A percentile compares a stretch with the other conserved stretches of the same genome.
phyloP scores from a whole-genome alignment of 345 rosid species.

The Eucalyptus pauciflora region DNA sequence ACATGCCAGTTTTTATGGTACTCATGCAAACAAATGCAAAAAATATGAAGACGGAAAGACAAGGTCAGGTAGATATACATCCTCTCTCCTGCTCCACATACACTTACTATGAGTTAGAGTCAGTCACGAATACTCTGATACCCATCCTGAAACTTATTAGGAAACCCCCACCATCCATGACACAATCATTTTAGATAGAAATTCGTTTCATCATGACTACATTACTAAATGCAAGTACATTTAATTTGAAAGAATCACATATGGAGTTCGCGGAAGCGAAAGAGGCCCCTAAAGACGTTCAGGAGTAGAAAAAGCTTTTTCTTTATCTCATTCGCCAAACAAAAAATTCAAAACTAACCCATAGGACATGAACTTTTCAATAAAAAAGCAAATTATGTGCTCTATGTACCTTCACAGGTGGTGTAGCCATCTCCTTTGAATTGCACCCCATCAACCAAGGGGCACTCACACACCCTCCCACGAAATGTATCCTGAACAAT shows the following conservation, averaged over 20 bases:
- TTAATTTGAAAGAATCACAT: background rate
- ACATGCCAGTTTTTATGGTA: background rate
- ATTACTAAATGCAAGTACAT: background rate
- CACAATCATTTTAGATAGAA: background rate
- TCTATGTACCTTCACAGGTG: slow-evolving; percentile 66
- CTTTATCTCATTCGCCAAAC: background rate
- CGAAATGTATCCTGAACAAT: slow-evolving; percentile 83
- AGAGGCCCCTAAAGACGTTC: background rate
- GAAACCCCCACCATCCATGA: background rate
- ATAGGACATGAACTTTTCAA: background rate
- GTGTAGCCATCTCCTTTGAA: slow-evolving; percentile 97
- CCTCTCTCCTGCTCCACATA: background rate
- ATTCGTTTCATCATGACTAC: background rate
- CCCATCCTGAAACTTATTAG: background rate
- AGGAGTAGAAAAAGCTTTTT: background rate
- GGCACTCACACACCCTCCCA: slow-evolving; percentile 91
- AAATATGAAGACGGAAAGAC: background rate
- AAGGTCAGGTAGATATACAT: background rate
- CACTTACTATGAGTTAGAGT: background rate
- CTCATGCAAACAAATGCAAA: background rate
- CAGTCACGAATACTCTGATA: background rate
- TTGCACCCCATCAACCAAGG: slow-evolving; percentile 83
- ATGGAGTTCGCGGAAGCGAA: background rate
- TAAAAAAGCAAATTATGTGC: background rate
- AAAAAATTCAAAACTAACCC: background rate